Evolutionary conservation across 2,329 filamentous ascomycete genomes (phyloP), one percentile per base, ranked within the genome.

Genomic region (Chaetomiaceae sp.): DNA sequence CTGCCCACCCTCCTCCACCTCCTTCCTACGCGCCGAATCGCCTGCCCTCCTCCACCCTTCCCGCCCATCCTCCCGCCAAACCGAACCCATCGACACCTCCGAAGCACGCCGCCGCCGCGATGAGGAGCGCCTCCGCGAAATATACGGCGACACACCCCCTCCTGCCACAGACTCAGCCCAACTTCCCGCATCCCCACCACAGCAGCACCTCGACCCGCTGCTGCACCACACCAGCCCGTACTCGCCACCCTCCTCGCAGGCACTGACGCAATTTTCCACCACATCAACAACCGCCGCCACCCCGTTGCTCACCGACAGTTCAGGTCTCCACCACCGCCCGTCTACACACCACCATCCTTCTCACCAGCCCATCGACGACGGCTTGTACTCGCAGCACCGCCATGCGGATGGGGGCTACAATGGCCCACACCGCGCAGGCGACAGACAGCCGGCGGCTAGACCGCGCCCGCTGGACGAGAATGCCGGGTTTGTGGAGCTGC

Each of bases 71-170:
- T 33, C 50, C 35, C 20, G 34, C 12, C 36, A 39, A n/a, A 15
- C 42, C 11, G 54, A 55, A 11, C 34, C 47, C 2, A 50, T 57
- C 47, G 57, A 56, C 43, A 51, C 39, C 9, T 58, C 58, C 9
- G 61, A 64, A n/a, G 63, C 67, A 19, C 68, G 65, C 9, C 65
- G 65, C 2, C 60, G 60, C 10, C 63, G 63, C 2, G 74, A 79
- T 1, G 73, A 76, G 50, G 73, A 74, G 41, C 68, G 75, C 2
- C 61, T 75, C 26, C 68, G 74, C 5, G 76, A 81, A 50, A 75
- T 76, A 17, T 79, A 80, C 50, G 73, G 73, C 3, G 52, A 54
- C 14, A 4, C 19, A 34, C 41, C 42, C 43, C 47, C 46, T 1
- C 30, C 46, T 24, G 42, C 38, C 3, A 45, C 53, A 10, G 42